Conservation (phyloP, 1,139 yeast genomes). For the Geotrichum citri-aurantii region DNA sequence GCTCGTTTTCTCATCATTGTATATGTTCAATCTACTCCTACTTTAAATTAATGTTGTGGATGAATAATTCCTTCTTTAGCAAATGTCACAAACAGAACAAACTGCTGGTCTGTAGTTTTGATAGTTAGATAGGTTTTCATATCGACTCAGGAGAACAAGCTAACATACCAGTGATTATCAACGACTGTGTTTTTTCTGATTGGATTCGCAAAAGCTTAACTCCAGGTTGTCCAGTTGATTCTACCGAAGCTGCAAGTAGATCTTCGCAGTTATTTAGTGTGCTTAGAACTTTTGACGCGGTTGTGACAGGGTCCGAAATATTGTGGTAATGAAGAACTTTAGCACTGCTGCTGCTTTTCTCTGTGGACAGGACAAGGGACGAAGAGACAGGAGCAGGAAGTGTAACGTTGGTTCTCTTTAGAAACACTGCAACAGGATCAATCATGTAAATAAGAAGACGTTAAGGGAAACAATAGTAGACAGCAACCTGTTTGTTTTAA, state of each 20-base stretch:
- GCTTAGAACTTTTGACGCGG: slow-evolving; percentile 9
- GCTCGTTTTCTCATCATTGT: slow-evolving; percentile 9
- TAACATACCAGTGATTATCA: slow-evolving; percentile 12
- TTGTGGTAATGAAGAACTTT: slow-evolving; percentile 13
- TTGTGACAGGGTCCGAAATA: slow-evolving; percentile 13
- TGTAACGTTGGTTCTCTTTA: slow-evolving; percentile 9
- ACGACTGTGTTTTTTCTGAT: slow-evolving; percentile 12
- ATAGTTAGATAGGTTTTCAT: not conserved
- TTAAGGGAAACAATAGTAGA: not conserved
- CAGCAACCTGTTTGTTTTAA: not conserved
- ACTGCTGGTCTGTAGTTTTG: not conserved
- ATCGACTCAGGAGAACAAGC: not conserved
- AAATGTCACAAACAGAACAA: slow-evolving; percentile 11
- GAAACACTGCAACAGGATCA: slow-evolving; percentile 10
- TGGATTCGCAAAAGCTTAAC: slow-evolving; percentile 14
- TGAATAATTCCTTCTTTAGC: not conserved
- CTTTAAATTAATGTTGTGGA: not conserved
- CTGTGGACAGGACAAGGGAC: slow-evolving; percentile 8
- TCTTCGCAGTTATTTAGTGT: slow-evolving; percentile 11
- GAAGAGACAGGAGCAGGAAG: slow-evolving; percentile 17
- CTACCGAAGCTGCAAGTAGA: slow-evolving; percentile 2
- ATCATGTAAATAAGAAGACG: slow-evolving; percentile 4
- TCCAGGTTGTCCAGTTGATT: not conserved
- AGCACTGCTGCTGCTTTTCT: not conserved
- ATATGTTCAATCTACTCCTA: too few species aligned